Evolutionary conservation across 2,329 filamentous ascomycete genomes (phyloP).

Genomic region (Ceratocystis cubensis): DNA sequence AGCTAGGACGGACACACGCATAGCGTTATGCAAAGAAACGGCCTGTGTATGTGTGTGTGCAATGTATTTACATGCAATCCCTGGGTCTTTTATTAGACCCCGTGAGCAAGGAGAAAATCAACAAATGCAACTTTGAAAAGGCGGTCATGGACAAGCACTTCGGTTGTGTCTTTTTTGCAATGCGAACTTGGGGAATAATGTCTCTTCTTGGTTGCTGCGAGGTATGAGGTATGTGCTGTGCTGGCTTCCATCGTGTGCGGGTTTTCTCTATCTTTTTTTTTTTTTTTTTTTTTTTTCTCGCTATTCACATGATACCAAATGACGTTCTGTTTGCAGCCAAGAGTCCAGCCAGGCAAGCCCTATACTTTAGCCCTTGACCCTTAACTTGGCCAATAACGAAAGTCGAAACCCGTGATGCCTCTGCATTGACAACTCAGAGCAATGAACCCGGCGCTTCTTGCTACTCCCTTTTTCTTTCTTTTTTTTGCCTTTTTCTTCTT

Average conservation of each 20-base stretch:
- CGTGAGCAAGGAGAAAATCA: conserved; percentile 3
- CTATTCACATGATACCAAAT: neutral
- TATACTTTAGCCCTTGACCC: neutral
- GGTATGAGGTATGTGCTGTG: neutral
- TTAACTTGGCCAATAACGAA: neutral
- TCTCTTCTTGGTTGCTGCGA: too few species aligned
- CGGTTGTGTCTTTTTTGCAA: neutral
- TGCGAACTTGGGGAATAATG: too few species aligned
- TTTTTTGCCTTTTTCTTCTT: neutral
- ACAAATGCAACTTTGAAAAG: neutral
- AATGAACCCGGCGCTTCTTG: neutral
- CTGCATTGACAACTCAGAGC: neutral
- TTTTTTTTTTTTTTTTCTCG: neutral
- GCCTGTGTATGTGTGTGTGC: neutral
- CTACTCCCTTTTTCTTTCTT: neutral
- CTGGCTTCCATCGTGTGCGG: neutral
- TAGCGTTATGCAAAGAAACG: neutral
- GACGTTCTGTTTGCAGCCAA: neutral
- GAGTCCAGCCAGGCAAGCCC: neutral
- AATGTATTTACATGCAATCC: neutral
- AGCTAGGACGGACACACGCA: neutral
- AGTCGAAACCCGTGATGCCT: neutral
- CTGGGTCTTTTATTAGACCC: neutral
- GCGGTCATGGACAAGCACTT: conserved; percentile 8
- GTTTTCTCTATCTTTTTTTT: too few species aligned